Base-by-base conservation (phyloP, 257 asterid genomes). In the Nicotiana attenuata region DNA sequence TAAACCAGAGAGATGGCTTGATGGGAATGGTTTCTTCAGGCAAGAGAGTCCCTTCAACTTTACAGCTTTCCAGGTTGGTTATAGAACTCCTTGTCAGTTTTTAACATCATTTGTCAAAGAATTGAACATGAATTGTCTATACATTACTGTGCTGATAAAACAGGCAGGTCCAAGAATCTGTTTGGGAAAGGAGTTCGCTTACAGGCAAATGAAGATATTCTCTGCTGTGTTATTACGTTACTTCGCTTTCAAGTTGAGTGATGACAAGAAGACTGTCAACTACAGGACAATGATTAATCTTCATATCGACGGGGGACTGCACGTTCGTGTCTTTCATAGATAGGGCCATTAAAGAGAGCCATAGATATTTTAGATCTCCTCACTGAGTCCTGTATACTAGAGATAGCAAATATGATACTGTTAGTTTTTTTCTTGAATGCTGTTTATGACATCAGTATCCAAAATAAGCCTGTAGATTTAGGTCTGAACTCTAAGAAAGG, bases 11-110 rank as follows among this genome's bases (percentile, higher is more conserved):
- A 85, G 96, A 86, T 90, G 96, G 96, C 91, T 92, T 10, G 83
- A 88, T 20, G 84, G 87, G 33, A 83, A 88, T 55, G 92, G 92
- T 7, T 76, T 82, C 83, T 90, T 89, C 87, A 83, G 20, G 78
- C 87, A 84, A n/a, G 90, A 89, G 66, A 91, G 91, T 86, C 90
- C 96, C n/a, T 91, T 91, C 71, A 91, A 88, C 53, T 89, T 91
- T 83, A 88, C 90, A 20, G 92, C 92, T 71, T 91, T 91, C 68
- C 95, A 91, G 88, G 91, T 90, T 10, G 78, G 81, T 68, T 29
- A 3, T 26, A 33, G 38, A 28, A 28, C 38, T 33, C 38, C 35
- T 31, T 4, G 7, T 33, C 38, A 33, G 6, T 33, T 33, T 33
- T 33, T 4, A 33, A 0, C 38, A 33, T 33, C 38, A 33, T 33